A percentile compares a stretch with the other conserved stretches of the same genome.
phyloP scores from a whole-genome alignment of 495 filamentous ascomycete species.

The Trichoderma orchidacearum region DNA sequence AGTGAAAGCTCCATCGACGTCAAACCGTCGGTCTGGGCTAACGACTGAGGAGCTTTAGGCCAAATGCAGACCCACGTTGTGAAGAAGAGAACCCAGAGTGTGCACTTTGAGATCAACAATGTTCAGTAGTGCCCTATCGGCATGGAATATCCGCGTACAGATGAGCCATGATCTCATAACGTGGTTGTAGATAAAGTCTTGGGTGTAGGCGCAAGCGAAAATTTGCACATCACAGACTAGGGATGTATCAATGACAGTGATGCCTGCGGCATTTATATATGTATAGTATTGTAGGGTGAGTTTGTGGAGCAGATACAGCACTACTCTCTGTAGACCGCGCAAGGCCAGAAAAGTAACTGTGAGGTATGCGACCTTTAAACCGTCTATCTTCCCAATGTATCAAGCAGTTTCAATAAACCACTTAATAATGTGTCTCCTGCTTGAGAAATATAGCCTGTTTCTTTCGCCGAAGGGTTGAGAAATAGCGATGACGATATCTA shows the following conservation, averaged over 20 bases:
- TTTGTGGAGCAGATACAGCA: too few relatives aligned
- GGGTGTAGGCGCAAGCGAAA: background rate
- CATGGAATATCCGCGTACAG: background rate
- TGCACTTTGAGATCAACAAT: constrained; percentile 19
- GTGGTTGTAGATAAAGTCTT: background rate
- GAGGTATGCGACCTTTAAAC: too few relatives aligned
- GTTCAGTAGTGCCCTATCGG: constrained; percentile 12
- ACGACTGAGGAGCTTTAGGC: constrained; percentile 12
- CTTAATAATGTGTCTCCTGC: too few relatives aligned
- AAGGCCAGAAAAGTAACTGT: too few relatives aligned
- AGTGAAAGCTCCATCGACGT: constrained; percentile 16
- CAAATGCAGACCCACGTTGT: constrained; percentile 16
- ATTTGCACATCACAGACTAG: background rate
- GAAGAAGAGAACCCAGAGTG: constrained; percentile 17
- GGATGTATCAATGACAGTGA: background rate
- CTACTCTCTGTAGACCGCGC: too few relatives aligned
- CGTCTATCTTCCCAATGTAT: too few relatives aligned
- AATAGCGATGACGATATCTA: too few relatives aligned
- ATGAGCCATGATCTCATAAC: background rate
- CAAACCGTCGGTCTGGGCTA: constrained; percentile 20
- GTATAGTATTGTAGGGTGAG: too few relatives aligned
- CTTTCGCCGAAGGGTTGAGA: too few relatives aligned
- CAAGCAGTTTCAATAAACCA: too few relatives aligned
- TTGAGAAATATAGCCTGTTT: too few relatives aligned
- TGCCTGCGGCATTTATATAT: too few relatives aligned